Evolutionary conservation across 1,284 basidiomycete genomes (phyloP), one percentile per base, ranked within the genome.

Genomic region (Cutaneotrichosporon curvatum): DNA sequence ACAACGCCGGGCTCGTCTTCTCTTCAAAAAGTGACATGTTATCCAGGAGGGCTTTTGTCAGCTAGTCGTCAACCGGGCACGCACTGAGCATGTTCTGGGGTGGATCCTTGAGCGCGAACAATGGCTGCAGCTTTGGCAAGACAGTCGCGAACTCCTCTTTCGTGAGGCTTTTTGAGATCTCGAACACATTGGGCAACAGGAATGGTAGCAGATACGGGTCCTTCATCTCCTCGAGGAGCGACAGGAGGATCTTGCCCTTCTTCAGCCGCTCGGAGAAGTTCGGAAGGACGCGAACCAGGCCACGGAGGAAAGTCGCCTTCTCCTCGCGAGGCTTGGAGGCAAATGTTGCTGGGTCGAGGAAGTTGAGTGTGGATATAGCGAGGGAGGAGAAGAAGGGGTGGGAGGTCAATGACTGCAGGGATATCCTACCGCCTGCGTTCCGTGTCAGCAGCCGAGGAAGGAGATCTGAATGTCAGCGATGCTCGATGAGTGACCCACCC

Each of bases 201-300:
- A 95, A 95, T 2, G 95, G 94, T 40, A 99, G 73, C 2, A 96
- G 78, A 58, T 88, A 81, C 3, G 79, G 81, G 63, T 95, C 89
- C 78, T 91, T 95, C 88, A 94, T 92, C 85, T 89, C 91, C 74
- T 95, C 92, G 9, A 96, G 73, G n/a, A 96, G 76, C 20, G 86
- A 84, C 2, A 94, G 91, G n/a, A 98, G 73, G 44, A 98, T 86
- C 68, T 98, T 98, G 38, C 91, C 79, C 48, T 80, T 84, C 47
- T 84, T 79, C 43, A 97, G 75, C 7, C 89, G 83, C 61, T 91
- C 87, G 12, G 87, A 87, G 69, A 98, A 98, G 40, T 79, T 81
- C 40, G 83, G 82, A 20, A 99, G 71, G 11, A 99, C 90, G 46
- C 79, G 71, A 3, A 83, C 78, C 11, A 97, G 72, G 1, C 94